Percentiles rank a stretch among this genome's conserved stretches.
Conservation (phyloP, 2,329 filamentous ascomycete genomes). For the Sphaerulina musiva region DNA sequence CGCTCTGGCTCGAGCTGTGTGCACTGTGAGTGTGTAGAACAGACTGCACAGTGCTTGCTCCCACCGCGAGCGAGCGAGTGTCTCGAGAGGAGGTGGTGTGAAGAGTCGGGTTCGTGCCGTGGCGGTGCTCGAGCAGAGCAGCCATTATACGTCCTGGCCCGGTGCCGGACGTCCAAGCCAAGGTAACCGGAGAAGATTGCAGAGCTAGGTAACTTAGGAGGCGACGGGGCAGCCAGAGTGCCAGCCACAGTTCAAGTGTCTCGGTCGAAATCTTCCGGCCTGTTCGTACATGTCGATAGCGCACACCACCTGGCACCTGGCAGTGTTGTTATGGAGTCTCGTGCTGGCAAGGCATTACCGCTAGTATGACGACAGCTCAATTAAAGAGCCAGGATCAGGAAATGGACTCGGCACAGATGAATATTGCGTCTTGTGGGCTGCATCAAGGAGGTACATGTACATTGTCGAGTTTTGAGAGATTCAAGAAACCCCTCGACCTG, state of each 20-base stretch:
- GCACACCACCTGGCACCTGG: background rate
- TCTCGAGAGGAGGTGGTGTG: too few species aligned
- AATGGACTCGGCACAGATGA: too few species aligned
- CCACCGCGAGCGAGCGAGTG: too few species aligned
- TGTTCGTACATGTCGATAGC: background rate
- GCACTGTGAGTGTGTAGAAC: background rate
- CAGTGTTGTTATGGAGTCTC: background rate
- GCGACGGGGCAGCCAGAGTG: too few species aligned
- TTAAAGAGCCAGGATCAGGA: background rate
- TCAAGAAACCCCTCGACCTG: background rate
- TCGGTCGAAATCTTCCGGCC: background rate
- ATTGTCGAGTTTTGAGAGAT: background rate
- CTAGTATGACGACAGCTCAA: conserved; percentile 13
- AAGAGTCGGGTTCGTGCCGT: background rate
- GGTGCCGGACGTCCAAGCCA: too few species aligned
- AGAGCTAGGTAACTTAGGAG: background rate
- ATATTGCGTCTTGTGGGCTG: too few species aligned
- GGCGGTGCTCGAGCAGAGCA: background rate
- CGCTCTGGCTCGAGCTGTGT: too few species aligned
- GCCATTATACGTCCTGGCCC: background rate
- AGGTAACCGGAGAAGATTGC: background rate
- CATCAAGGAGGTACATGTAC: background rate
- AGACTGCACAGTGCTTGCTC: too few species aligned
- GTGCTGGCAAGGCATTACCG: conserved; percentile 15
- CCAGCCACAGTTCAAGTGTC: background rate